These are phyloP conservation scores for Teunomyces aglyptinius DNA, from an alignment of 805 yeast species.

Conservation along the genomic window DNA sequence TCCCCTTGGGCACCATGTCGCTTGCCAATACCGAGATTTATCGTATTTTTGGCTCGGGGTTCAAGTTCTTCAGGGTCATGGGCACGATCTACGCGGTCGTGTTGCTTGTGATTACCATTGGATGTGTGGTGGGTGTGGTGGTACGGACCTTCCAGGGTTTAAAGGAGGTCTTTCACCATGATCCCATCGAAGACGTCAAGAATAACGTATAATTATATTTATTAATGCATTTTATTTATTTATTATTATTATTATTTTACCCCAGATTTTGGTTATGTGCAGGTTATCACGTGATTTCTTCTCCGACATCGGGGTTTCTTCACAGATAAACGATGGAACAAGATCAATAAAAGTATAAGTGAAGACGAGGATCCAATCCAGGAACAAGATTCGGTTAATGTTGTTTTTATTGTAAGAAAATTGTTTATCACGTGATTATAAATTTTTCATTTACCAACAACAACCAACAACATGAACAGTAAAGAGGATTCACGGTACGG, in stretches of 20 bases:
- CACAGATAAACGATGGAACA: too few species aligned
- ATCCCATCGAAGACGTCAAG: background rate
- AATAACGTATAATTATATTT: background rate
- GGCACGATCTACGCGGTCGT: conserved; percentile 59
- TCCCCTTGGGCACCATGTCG: conserved; percentile 79
- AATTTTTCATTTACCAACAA: too few species aligned
- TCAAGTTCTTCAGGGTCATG: conserved; percentile 59
- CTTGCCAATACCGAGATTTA: conserved; percentile 55
- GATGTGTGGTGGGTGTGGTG: conserved; percentile 31
- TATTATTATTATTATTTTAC: background rate
- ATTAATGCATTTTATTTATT: background rate
- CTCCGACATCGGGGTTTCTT: too few species aligned
- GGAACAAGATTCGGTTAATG: too few species aligned
- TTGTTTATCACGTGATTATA: too few species aligned
- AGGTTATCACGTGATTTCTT: too few species aligned
- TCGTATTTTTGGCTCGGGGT: conserved; percentile 23
- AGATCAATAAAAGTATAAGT: too few species aligned
- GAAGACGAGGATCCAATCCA: too few species aligned
- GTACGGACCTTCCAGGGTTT: background rate
- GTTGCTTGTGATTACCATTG: conserved; percentile 43
- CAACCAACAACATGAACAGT: too few species aligned
- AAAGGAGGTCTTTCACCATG: background rate
- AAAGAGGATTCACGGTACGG: too few species aligned
- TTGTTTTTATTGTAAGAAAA: too few species aligned
- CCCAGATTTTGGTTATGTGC: too few species aligned